A percentile compares a stretch with the other conserved stretches of the same genome.
phyloP scores from a whole-genome alignment of 1,139 yeast species.

The Sugiyamaella pinicola region DNA sequence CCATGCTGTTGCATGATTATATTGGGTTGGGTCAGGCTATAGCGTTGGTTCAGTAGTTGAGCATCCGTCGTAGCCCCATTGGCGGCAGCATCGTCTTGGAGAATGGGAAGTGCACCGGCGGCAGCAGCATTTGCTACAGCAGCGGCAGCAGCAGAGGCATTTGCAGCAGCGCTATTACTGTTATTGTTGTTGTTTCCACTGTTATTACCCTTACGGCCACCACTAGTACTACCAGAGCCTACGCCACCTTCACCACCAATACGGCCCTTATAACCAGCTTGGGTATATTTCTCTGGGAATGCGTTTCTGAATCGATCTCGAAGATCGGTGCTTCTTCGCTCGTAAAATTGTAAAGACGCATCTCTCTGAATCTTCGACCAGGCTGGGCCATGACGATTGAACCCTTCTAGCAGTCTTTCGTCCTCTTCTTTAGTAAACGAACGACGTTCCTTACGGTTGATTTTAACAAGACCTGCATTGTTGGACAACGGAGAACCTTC shows the following conservation, averaged over 20 bases:
- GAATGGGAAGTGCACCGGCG: conserved; percentile 14
- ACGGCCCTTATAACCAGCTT: conserved; percentile 50
- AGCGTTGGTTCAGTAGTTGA: conserved; percentile 22
- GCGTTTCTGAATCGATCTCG: conserved; percentile 51
- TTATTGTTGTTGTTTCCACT: neutral
- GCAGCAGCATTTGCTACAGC: conserved; percentile 15
- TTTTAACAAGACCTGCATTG: conserved; percentile 38
- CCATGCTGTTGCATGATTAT: conserved; percentile 20
- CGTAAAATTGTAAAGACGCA: conserved; percentile 41
- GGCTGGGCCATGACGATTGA: conserved; percentile 71
- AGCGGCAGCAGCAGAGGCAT: conserved; percentile 20
- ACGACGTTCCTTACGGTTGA: conserved; percentile 48
- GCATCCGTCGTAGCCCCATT: conserved; percentile 6
- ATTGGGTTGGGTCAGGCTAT: conserved; percentile 13
- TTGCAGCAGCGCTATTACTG: conserved; percentile 13
- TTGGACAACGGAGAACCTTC: neutral
- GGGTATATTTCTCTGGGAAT: conserved; percentile 48
- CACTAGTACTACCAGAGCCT: conserved; percentile 6
- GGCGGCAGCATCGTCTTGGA: conserved; percentile 10
- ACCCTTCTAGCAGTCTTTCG: conserved; percentile 65
- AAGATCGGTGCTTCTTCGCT: conserved; percentile 48
- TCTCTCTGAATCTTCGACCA: conserved; percentile 79
- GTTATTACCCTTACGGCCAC: conserved; percentile 9
- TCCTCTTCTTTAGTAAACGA: conserved; percentile 74
- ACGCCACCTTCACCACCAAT: conserved; percentile 8